Evolutionary conservation across 2,329 filamentous ascomycete genomes (phyloP), one percentile per base, ranked within the genome.

Genomic region (Ophiocordyceps camponoti-saundersi): DNA sequence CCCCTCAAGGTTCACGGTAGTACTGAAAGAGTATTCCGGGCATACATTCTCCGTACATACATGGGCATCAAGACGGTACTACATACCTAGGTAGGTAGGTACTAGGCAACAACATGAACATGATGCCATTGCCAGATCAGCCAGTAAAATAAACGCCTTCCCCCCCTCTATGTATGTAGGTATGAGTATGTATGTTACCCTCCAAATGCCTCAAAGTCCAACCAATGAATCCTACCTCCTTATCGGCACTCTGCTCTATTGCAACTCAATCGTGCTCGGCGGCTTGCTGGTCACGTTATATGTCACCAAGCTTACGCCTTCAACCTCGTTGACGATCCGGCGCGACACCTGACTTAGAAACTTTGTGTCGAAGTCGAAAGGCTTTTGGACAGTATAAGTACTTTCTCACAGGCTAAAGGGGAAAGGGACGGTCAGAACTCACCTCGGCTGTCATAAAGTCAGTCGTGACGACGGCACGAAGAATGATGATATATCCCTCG

Each of bases 261-360:
- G 79, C 67, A 85, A 74, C 67, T 85, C 82, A 57, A 86, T 85
- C 2, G 82, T 86, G 49, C 76, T 78, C 42, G 79, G 79, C 46
- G 79, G 79, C 65, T 82, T 82, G 60, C 74, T 59, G 21, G 76
- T 80, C 50, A 75, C 68, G 50, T 51, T 80, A 54, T 86, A 87
- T 15, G 77, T 69, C 30, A 89, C 83, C 23, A 82, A 68, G 53
- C 75, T 76, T n/a, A 89, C 76, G 12, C 83, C 82, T 34, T 81
- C 69, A 1, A 88, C 81, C 62, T 59, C 56, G 51, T 62, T 90
- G 49, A 84, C 75, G 56, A 89, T 89, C 48, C 81, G 68, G 16
- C 70, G 75, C 42, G 72, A 73, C 34, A 89, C 78, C 51, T 48
- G 44, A 62, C 77, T 75, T 51, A 90, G 67, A 57, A 88, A 79